Percentiles rank a stretch among this genome's conserved stretches.
Conservation (phyloP, 768 basidiomycete genomes). For the Mycena pura region DNA sequence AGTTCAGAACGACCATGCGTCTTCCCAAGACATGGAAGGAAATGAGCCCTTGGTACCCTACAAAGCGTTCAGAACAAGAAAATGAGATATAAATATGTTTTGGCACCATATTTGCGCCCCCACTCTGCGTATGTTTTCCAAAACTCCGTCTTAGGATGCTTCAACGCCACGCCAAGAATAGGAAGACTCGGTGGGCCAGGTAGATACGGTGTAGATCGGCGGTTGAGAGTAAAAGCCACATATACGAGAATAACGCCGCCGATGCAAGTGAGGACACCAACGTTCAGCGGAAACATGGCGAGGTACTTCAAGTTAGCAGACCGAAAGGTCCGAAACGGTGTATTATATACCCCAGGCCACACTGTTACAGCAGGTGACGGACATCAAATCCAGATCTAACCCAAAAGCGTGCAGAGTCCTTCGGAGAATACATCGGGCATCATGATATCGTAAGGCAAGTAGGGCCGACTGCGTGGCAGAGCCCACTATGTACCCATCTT, state of each 20-base stretch:
- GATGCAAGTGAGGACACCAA: too few relatives aligned
- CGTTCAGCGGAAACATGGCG: too few relatives aligned
- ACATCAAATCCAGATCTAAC: too few relatives aligned
- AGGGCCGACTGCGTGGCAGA: too few relatives aligned
- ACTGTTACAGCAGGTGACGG: too few relatives aligned
- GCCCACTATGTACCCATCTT: too few relatives aligned
- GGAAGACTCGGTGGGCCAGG: constrained; percentile 15
- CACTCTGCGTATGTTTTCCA: constrained; percentile 47
- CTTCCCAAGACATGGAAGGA: constrained; percentile 42
- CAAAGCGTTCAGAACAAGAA: background rate
- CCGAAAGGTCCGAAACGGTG: too few relatives aligned
- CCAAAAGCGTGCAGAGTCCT: too few relatives aligned
- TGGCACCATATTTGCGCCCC: constrained; percentile 44
- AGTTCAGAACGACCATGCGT: constrained; percentile 44
- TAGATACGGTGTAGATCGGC: background rate
- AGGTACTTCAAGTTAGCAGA: too few relatives aligned
- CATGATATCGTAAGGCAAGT: too few relatives aligned
- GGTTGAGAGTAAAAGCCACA: background rate
- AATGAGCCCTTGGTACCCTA: constrained; percentile 5
- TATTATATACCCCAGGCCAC: too few relatives aligned
- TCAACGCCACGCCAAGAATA: constrained; percentile 16
- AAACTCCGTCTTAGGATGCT: constrained; percentile 19
- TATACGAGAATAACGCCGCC: background rate
- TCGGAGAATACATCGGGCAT: too few relatives aligned
- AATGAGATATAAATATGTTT: background rate